A percentile compares a stretch with the other conserved stretches of the same genome.
Conservation (phyloP, 768 basidiomycete genomes). For the Pisolithus orientalis region DNA sequence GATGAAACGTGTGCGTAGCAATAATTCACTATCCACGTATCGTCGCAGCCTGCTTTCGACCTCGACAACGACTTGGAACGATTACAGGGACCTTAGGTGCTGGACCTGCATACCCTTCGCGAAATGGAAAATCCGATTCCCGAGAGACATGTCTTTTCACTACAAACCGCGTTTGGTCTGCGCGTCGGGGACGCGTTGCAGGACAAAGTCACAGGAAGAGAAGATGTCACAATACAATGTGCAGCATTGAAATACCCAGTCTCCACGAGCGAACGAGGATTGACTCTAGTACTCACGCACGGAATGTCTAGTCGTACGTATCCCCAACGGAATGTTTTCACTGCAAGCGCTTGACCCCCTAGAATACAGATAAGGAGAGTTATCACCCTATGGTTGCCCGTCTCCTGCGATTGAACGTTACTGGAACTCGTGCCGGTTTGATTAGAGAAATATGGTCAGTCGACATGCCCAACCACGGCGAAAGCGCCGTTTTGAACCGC, state of each 20-base stretch:
- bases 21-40: no score
- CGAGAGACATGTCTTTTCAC: conserved; percentile 15
- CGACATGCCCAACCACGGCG: conserved; percentile 32
- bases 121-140: background rate
- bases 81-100: no score
- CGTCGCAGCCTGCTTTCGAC: no score
- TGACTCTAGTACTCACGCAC: conserved; percentile 23
- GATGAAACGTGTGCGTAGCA: no score
- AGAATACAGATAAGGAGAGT: conserved; percentile 21
- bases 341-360: background rate
- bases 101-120: background rate
- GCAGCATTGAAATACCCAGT: conserved; percentile 22
- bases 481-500: conserved; percentile 27
- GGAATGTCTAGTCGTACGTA: conserved; percentile 22
- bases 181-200: background rate
- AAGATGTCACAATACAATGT: conserved; percentile 12
- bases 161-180: conserved; percentile 11
- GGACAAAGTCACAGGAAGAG: background rate
- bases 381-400: conserved; percentile 17
- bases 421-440: background rate
- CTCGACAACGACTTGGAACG: no score
- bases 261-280: conserved; percentile 10
- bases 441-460: conserved; percentile 30
- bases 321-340: background rate
- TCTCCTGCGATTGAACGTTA: conserved; percentile 10